Conservation (phyloP, 2,329 filamentous ascomycete genomes). For the Pseudogymnoascus sp. region DNA sequence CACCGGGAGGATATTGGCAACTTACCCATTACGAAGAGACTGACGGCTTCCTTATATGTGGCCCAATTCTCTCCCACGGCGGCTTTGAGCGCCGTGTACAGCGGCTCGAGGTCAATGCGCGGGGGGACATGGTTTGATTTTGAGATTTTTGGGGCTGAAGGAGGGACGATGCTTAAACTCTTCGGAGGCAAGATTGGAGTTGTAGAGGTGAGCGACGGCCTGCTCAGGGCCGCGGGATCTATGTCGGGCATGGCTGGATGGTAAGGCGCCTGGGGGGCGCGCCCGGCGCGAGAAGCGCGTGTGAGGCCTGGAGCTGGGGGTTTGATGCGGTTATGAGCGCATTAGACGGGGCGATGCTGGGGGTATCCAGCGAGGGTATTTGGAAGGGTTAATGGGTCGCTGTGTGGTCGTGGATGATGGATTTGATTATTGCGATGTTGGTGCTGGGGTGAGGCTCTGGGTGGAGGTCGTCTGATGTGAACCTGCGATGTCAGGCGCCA, state of each 20-base stretch:
- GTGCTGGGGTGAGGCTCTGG: constrained; percentile 1
- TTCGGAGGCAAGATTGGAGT: constrained; percentile 52
- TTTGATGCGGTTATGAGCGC: constrained; percentile 18
- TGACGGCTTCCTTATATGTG: constrained; percentile 54
- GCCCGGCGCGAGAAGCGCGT: not conserved
- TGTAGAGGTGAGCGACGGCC: constrained; percentile 47
- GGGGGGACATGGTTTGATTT: constrained; percentile 57
- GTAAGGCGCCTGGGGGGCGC: constrained; percentile 10
- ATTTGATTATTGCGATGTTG: not conserved
- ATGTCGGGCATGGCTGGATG: constrained; percentile 52
- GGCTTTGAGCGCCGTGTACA: constrained; percentile 54
- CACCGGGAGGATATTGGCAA: constrained; percentile 16
- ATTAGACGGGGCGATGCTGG: constrained; percentile 22
- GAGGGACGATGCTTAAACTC: constrained; percentile 45
- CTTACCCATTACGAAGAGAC: constrained; percentile 55
- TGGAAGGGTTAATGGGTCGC: constrained; percentile 17
- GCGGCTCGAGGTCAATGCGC: constrained; percentile 58
- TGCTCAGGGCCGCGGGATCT: constrained; percentile 60
- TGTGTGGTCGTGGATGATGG: constrained; percentile 18
- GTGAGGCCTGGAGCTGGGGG: not conserved
- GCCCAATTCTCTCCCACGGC: constrained; percentile 57
- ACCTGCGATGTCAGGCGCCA: constrained; percentile 5
- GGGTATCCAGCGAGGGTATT: constrained; percentile 19
- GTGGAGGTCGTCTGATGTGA: constrained; percentile 6
- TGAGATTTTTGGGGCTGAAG: constrained; percentile 36